Evolutionary conservation across 176 grass and related monocot genomes (phyloP), one percentile per base, ranked within the genome.

Genomic region (Lolium rigidum): DNA sequence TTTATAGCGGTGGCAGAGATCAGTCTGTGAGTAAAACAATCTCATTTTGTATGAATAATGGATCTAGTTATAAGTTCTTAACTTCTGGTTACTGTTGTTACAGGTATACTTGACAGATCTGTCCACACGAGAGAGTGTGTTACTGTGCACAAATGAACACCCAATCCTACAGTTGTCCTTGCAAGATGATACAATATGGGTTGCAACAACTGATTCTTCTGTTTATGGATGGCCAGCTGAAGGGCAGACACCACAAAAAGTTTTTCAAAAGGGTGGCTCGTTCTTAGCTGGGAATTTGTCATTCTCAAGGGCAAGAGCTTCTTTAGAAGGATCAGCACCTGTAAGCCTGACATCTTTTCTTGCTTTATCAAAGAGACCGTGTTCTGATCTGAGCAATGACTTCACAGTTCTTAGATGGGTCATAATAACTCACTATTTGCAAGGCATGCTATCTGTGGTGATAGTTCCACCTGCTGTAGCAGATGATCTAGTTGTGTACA

Each of bases 261-360:
- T 90, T 84, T 94, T 96, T 24, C 70, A 99, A 88, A 99, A 90
- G 81, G 97, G 97, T 57, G 90, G 94, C 66, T 99, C 93, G 60
- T 99, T 99, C 75, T 91, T 99, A 89, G 97, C 97, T 69, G 92
- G 97, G 77, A 99, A 99, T 88, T 92, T 99, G 76, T 99, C 97
- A 79, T 99, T 95, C 79, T 90, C 96, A 81, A 93, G 92, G 70
- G 96, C 96, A 90, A 92, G 92, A 26, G 93, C 96, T 82, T 98
- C 96, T 48, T 89, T 96, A 52, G 97, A 99, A 90, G 97, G 97
- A 91, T 96, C 94, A 79, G 86, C 97, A 77, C 94, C 97, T 87
- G 97, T 99, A 88, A 95, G 97, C 63, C 43, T 73, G 83, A 69
- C 54, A 82, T 73, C 12, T 73, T 75, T 66, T 70, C 74, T 77